phyloP scores from a whole-genome alignment of 1,139 yeast genomes.

The Yamadazyma dushanensis region DNA sequence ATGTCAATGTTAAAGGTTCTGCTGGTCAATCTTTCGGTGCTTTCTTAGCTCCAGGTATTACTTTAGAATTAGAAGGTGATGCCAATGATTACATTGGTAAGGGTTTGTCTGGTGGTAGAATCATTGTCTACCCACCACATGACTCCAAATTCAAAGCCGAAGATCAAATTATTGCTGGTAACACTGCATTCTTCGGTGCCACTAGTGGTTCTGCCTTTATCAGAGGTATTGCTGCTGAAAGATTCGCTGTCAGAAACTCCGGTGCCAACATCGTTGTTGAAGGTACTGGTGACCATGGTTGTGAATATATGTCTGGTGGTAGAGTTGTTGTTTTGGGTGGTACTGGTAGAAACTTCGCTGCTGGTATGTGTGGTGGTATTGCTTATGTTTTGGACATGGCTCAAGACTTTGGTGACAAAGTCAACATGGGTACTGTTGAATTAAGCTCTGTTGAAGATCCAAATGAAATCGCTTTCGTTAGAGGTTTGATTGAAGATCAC shows the following conservation, averaged over 20 bases:
- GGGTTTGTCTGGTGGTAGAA: constrained; percentile 94
- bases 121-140: constrained; percentile 89
- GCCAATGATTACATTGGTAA: constrained; percentile 98
- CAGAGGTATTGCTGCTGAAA: constrained; percentile 97
- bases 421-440: constrained; percentile 81
- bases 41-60: constrained; percentile 92
- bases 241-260: constrained; percentile 97
- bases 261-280: constrained; percentile 97
- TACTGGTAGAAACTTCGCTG: constrained; percentile 95
- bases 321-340: constrained; percentile 89
- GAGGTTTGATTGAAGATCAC: constrained; percentile 93
- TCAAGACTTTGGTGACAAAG: constrained; percentile 82
- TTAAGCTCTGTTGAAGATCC: constrained; percentile 79
- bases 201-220: constrained; percentile 93
- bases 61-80: constrained; percentile 95
- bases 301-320: constrained; percentile 99
- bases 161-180: constrained; percentile 95
- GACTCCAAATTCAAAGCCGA: constrained; percentile 85
- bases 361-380: constrained; percentile 99
- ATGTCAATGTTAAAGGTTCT: constrained; percentile 85
- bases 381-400: constrained; percentile 96
- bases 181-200: constrained; percentile 97
- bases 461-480: constrained; percentile 88
- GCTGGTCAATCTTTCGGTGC: constrained; percentile 99
- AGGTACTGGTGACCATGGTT: constrained; percentile 98